Conservation (phyloP, 306 rosid genomes). For the Calophaca sinica region DNA sequence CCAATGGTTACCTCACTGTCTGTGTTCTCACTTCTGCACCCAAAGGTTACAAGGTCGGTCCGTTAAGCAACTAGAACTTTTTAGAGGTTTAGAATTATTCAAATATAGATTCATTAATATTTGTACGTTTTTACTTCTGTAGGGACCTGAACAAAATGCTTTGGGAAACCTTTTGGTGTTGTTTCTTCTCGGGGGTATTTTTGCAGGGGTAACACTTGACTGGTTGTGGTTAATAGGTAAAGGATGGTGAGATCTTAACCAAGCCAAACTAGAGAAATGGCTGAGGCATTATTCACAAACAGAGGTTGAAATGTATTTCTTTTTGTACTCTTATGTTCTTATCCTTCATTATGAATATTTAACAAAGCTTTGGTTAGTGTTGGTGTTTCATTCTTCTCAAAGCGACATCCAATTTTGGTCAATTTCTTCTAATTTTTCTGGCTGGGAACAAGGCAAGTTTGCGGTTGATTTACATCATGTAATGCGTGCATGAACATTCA, state of each 20-base stretch:
- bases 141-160: conserved; percentile 99
- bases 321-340: neutral
- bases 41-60: conserved; percentile 80
- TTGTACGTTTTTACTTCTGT: conserved; percentile 9
- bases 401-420: neutral
- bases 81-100: neutral
- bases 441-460: no score
- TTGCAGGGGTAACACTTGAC: conserved; percentile 85
- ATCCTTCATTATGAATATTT: neutral
- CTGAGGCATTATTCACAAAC: conserved; percentile 3
- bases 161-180: conserved; percentile 85
- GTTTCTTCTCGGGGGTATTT: conserved; percentile 77
- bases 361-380: neutral
- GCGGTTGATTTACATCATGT: no score
- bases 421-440: neutral
- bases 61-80: neutral
- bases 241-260: conserved; percentile 67
- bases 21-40: conserved; percentile 92
- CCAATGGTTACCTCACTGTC: conserved; percentile 87
- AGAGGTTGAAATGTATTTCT: neutral
- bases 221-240: conserved; percentile 98
- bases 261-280: neutral
- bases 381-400: conserved; percentile 12
- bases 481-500: no score
- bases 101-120: neutral